A percentile compares a stretch with the other conserved stretches of the same genome.
Evolutionary conservation across 345 rosid genomes (phyloP).

Genomic region (Raphanus sativus): DNA sequence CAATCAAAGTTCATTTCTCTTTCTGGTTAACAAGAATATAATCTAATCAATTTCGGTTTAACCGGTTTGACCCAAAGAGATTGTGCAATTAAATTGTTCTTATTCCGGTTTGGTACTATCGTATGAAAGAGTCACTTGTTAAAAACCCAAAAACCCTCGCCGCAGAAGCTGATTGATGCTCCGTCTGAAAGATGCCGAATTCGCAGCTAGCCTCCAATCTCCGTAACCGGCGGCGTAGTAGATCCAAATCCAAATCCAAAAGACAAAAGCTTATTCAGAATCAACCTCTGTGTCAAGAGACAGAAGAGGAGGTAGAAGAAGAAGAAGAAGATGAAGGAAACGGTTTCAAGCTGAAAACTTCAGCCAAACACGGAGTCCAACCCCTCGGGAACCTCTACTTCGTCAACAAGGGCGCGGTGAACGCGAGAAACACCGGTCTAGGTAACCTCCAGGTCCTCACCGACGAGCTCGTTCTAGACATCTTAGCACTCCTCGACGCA

Average conservation of each 20-base stretch:
- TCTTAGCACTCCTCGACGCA: slow-evolving; percentile 62
- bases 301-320: neutral
- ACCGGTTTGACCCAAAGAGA: neutral
- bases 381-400: slow-evolving; percentile 86
- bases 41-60: neutral
- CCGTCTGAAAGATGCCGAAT: slow-evolving; percentile 42
- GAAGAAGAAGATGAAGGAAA: slow-evolving; percentile 38
- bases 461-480: slow-evolving; percentile 83
- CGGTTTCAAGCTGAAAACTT: slow-evolving; percentile 63
- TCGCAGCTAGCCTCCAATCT: slow-evolving; percentile 36
- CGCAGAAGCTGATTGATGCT: neutral
- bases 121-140: neutral
- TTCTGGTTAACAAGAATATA: neutral
- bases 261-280: slow-evolving; percentile 14
- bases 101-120: neutral
- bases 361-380: slow-evolving; percentile 70
- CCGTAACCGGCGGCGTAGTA: slow-evolving; percentile 20
- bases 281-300: slow-evolving; percentile 18
- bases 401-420: slow-evolving; percentile 48
- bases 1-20: neutral
- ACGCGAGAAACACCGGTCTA: slow-evolving; percentile 76
- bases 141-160: slow-evolving; percentile 37
- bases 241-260: slow-evolving; percentile 24
- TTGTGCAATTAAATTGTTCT: neutral
- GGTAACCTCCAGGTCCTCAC: slow-evolving; percentile 67